Evolutionary conservation across 805 yeast genomes (phyloP).

Genomic region (Yarrowia osloensis): DNA sequence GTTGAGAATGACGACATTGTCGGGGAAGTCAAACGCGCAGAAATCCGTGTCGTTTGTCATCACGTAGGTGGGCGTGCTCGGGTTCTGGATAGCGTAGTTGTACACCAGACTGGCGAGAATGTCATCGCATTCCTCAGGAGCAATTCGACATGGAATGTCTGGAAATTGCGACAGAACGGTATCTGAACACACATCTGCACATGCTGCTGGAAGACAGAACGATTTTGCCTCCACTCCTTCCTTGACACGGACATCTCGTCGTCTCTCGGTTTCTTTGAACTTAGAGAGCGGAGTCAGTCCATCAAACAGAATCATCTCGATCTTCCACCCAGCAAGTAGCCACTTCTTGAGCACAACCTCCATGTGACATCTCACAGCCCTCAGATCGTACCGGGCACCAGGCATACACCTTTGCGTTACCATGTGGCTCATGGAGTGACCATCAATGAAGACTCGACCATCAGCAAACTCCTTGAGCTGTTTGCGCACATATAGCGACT

Average conservation of each 20-base stretch:
- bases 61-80: not conserved
- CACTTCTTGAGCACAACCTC: not conserved
- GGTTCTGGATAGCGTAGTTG: not conserved
- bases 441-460: slow-evolving; percentile 6
- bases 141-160: slow-evolving; percentile 3
- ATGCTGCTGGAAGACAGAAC: not conserved
- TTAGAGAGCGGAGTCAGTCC: slow-evolving; percentile 5
- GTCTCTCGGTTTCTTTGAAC: slow-evolving; percentile 12
- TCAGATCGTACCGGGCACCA: not conserved
- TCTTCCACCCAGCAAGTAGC: slow-evolving; percentile 15
- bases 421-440: slow-evolving; percentile 26
- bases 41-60: slow-evolving; percentile 26
- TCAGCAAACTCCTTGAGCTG: slow-evolving; percentile 16
- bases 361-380: slow-evolving; percentile 1
- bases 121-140: slow-evolving; percentile 16
- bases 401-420: slow-evolving; percentile 12
- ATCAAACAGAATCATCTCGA: slow-evolving; percentile 14
- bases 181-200: slow-evolving; percentile 26
- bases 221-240: not conserved
- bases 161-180: slow-evolving; percentile 7
- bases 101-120: slow-evolving; percentile 15
- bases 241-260: not conserved
- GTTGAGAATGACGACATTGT: slow-evolving; percentile 7
- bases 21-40: slow-evolving; percentile 17
- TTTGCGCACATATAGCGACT: slow-evolving; percentile 19